phyloP scores from a whole-genome alignment of 768 basidiomycete genomes.

The Tricholoma furcatifolium region DNA sequence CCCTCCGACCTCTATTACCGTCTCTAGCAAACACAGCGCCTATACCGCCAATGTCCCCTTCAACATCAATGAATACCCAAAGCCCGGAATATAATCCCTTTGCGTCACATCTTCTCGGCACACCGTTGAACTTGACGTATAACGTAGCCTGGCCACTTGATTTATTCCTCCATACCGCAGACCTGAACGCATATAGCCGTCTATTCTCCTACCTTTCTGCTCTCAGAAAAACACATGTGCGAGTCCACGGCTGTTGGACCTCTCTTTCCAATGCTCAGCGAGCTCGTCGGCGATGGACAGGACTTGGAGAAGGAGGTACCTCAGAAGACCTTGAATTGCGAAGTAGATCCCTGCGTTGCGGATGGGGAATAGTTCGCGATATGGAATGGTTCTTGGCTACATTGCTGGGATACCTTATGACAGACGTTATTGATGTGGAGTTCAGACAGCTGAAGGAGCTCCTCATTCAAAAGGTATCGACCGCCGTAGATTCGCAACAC shows the following conservation, averaged over 20 bases:
- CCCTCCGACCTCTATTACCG: constrained; percentile 78
- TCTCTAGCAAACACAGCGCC: constrained; percentile 47
- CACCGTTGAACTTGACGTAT: constrained; percentile 69
- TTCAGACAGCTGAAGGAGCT: constrained; percentile 68
- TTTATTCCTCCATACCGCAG: constrained; percentile 78
- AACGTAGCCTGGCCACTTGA: constrained; percentile 84
- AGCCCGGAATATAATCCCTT: constrained; percentile 50
- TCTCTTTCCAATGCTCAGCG: constrained; percentile 85
- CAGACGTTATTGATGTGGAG: constrained; percentile 86
- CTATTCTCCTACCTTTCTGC: constrained; percentile 84
- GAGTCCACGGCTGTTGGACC: constrained; percentile 80
- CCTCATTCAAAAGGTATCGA: constrained; percentile 34
- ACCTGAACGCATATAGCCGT: constrained; percentile 70
- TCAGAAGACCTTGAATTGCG: constrained; percentile 65
- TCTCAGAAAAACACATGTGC: constrained; percentile 79
- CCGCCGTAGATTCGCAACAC: neutral
- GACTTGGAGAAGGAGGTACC: constrained; percentile 83
- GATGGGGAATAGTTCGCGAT: constrained; percentile 84
- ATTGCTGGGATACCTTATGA: constrained; percentile 82
- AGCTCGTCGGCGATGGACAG: constrained; percentile 82
- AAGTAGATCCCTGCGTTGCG: constrained; percentile 65
- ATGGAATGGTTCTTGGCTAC: constrained; percentile 94
- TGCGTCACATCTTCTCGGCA: constrained; percentile 77
- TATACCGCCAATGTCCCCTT: constrained; percentile 31
- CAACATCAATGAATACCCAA: constrained; percentile 31